phyloP scores from a whole-genome alignment of 2,329 filamentous ascomycete genomes.

The Cytospora mali region DNA sequence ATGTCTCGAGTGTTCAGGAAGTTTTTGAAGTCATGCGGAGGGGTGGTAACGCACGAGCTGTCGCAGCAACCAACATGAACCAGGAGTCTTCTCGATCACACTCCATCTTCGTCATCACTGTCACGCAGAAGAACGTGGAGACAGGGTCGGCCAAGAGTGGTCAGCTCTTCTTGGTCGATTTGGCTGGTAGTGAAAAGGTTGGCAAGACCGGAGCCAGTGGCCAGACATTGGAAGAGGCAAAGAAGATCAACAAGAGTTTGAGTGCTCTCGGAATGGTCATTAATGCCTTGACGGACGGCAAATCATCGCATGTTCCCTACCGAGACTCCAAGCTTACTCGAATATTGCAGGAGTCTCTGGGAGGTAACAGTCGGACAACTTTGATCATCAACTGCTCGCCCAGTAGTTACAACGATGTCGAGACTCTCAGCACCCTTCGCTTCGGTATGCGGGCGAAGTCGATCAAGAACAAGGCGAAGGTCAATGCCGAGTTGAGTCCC shows the following conservation, averaged over 20 bases:
- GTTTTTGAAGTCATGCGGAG: constrained; percentile 97
- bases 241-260: constrained; percentile 99
- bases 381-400: constrained; percentile 99
- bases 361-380: constrained; percentile 97
- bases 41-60: constrained; percentile 85
- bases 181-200: constrained; percentile 97
- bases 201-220: constrained; percentile 98
- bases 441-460: constrained; percentile 97
- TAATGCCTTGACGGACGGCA: constrained; percentile 93
- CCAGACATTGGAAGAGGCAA: constrained; percentile 95
- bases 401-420: constrained; percentile 95
- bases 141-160: constrained; percentile 95
- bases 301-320: constrained; percentile 94
- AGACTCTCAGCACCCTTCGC: constrained; percentile 87
- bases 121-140: constrained; percentile 97
- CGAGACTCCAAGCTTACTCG: constrained; percentile 97
- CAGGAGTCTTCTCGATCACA: constrained; percentile 97
- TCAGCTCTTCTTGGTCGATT: constrained; percentile 94
- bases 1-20: constrained; percentile 92
- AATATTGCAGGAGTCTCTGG: constrained; percentile 94
- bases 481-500: constrained; percentile 96
- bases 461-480: constrained; percentile 99
- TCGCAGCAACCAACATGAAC: constrained; percentile 98
- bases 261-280: constrained; percentile 99
- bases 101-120: constrained; percentile 95